Evolutionary conservation across 108 stramenopile genomes (phyloP).

Genomic region (Discostella pseudostelligera): DNA sequence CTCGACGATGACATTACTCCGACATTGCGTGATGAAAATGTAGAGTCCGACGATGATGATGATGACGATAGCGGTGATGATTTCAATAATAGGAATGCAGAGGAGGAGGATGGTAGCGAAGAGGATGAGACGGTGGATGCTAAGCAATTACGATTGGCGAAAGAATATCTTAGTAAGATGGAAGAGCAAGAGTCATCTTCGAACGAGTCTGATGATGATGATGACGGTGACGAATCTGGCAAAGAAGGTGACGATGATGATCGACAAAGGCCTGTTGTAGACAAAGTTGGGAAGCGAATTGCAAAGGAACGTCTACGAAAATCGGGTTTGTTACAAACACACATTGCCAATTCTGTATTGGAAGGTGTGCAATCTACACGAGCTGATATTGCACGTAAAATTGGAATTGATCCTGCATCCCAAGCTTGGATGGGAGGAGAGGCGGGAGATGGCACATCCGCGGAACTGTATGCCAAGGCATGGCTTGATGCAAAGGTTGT

Average conservation of each 20-base stretch:
- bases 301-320: constrained; percentile 59
- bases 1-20: constrained; percentile 15
- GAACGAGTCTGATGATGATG: constrained; percentile 23
- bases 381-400: constrained; percentile 9
- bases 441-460: constrained; percentile 1
- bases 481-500: constrained; percentile 59
- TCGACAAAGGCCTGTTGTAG: constrained; percentile 40
- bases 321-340: constrained; percentile 62
- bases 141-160: constrained; percentile 76
- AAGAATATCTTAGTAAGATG: constrained; percentile 75
- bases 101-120: too few species aligned
- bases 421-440: constrained; percentile 18
- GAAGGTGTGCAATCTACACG: constrained; percentile 32
- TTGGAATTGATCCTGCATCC: constrained; percentile 4
- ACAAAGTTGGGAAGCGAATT: constrained; percentile 47
- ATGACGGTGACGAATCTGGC: constrained; percentile 30
- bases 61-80: constrained; percentile 45
- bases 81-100: constrained; percentile 44
- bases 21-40: constrained; percentile 32
- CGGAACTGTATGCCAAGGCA: constrained; percentile 46
- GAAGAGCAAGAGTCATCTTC: constrained; percentile 44
- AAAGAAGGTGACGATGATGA: constrained; percentile 44
- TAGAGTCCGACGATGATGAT: constrained; percentile 47
- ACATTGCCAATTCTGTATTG: constrained; percentile 59
- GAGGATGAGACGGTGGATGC: constrained; percentile 79